Evolutionary conservation across 2,329 filamentous ascomycete species (phyloP), one percentile per base, ranked within the genome.

Genomic region (Xylariaceae sp.): DNA sequence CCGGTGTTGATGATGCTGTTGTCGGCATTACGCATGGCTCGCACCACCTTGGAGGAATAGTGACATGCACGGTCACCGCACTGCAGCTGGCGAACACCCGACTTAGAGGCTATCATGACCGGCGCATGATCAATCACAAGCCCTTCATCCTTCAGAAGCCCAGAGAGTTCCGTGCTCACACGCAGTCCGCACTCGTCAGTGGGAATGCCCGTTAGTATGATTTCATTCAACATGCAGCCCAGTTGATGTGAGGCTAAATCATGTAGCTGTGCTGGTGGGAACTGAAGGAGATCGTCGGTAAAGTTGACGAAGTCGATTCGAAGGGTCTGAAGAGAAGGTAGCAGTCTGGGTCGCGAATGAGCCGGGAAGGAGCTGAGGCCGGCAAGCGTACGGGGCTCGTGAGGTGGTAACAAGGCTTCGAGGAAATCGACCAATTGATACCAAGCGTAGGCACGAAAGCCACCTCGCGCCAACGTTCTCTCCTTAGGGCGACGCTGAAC

Each of bases 241-340:
- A 83, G 73, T 62, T 82, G 80, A 60, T 83, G 80, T 13, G 77
- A 78, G 2, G 80, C 76, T n/a, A 82, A 70, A 53, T 81, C 77
- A 65, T 83, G 81, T 13, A 83, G 72, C 51, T 79, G 77, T 2
- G 74, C 70, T 1, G 77, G 78, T 1, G 79, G 76, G 56, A 74
- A 77, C 2, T 75, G 74, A 39, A 82, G 68, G 34, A 78, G 72
- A 1, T 76, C 70, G 8, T 79, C 75, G 1, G 76, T 75, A 51
- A 83, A 84, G 63, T 83, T 83, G 65, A 83, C 79, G 15, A 83
- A 75, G 60, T 84, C 81, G 39, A 84, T 74, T 42, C 81, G 78
- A 47, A 83, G 69, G 15, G 73, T 73, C 30, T 74, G 71, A 2
- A 84, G 72, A 13, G 72, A 75, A 1, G 81, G 81, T 0, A 83